Evolutionary conservation across 257 asterid species (phyloP).

Genomic region (Solanum sitiens): DNA sequence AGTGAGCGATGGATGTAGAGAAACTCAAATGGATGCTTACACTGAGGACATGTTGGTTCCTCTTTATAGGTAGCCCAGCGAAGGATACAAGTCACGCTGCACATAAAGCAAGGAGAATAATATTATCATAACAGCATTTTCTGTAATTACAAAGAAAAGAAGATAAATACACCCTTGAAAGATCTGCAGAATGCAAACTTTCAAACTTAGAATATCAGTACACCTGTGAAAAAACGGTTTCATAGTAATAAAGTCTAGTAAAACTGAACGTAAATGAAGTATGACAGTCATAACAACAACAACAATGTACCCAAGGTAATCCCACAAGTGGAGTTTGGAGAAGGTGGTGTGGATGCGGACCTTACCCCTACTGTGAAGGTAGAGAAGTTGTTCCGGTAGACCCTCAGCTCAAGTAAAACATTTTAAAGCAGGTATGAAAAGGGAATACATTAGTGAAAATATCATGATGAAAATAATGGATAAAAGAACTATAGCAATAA

Average conservation of each 20-base stretch:
- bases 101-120: slow-evolving; percentile 1
- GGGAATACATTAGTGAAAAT: not conserved
- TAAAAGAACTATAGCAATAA: not conserved
- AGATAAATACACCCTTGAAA: not conserved
- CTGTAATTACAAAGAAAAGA: not conserved
- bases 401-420: not conserved
- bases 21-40: slow-evolving; percentile 72
- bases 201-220: not conserved
- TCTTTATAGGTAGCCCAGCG: slow-evolving; percentile 87
- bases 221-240: not conserved
- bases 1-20: slow-evolving; percentile 77
- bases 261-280: not conserved
- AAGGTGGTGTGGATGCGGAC: not conserved
- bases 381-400: not conserved
- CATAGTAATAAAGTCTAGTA: not conserved
- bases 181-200: not conserved
- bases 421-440: not conserved
- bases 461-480: not conserved
- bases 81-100: slow-evolving; percentile 80
- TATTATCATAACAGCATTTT: not conserved
- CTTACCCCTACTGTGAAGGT: not conserved
- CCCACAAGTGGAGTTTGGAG: not conserved
- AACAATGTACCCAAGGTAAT: not conserved
- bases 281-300: not conserved
- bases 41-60: slow-evolving; percentile 84